Percentiles rank a stretch among this genome's conserved stretches.
phyloP scores from a whole-genome alignment of 2,329 filamentous ascomycete species.

The Bipolaris cookei region DNA sequence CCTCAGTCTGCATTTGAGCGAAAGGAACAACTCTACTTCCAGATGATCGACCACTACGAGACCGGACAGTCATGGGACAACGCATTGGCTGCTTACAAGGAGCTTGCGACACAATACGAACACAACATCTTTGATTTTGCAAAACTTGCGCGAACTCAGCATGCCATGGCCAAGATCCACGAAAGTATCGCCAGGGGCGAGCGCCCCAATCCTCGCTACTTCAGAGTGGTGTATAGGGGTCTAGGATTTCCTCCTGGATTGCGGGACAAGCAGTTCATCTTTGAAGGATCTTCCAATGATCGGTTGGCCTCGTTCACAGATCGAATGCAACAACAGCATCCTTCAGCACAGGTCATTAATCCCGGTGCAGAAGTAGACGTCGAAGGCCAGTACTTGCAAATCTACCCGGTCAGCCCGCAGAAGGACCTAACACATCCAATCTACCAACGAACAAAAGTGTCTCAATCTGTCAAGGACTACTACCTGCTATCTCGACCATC shows the following conservation, averaged over 20 bases:
- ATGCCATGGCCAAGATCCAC: conserved; percentile 90
- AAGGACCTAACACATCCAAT: conserved; percentile 82
- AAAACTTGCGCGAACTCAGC: conserved; percentile 86
- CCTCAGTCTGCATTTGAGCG: conserved; percentile 88
- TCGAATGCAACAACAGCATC: conserved; percentile 89
- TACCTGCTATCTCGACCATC: conserved; percentile 79
- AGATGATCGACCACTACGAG: conserved; percentile 94
- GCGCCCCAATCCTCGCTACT: conserved; percentile 80
- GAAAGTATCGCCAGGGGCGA: conserved; percentile 86
- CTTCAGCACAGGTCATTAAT: conserved; percentile 79
- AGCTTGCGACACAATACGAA: conserved; percentile 91
- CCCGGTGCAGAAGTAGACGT: conserved; percentile 74
- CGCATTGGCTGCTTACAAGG: conserved; percentile 84
- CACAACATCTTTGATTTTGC: conserved; percentile 86
- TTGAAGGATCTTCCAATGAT: conserved; percentile 80
- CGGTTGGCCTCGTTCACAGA: conserved; percentile 83
- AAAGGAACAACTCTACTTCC: conserved; percentile 89
- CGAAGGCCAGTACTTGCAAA: conserved; percentile 87
- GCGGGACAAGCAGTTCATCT: conserved; percentile 90
- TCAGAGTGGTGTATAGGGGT: conserved; percentile 87
- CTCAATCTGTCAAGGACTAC: conserved; percentile 84
- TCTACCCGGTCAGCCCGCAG: conserved; percentile 80
- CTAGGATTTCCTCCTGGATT: conserved; percentile 83
- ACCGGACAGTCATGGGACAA: conserved; percentile 94
- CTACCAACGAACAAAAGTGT: conserved; percentile 85